Evolutionary conservation across 2,329 filamentous ascomycete genomes (phyloP).

Genomic region (Fusarium nodosum): DNA sequence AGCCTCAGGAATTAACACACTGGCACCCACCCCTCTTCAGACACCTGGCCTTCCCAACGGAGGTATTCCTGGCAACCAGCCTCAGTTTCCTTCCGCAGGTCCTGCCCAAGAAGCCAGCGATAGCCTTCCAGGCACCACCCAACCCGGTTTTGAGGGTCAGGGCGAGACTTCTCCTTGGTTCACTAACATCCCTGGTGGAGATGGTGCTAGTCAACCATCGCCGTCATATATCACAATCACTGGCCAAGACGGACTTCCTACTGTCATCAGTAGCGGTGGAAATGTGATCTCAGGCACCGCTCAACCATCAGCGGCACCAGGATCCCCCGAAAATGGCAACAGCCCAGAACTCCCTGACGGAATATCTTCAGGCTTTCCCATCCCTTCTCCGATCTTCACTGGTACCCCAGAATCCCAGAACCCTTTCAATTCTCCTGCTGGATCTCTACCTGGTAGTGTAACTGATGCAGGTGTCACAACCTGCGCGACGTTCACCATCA

Average conservation of each 20-base stretch:
- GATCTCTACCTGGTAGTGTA: conserved; percentile 17
- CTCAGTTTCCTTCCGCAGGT: conserved; percentile 22
- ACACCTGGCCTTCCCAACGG: conserved; percentile 26
- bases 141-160: conserved; percentile 32
- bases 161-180: conserved; percentile 30
- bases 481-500: conserved; percentile 50
- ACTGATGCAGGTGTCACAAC: conserved; percentile 40
- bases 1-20: conserved; percentile 30
- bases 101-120: conserved; percentile 39
- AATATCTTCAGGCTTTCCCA: conserved; percentile 27
- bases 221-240: conserved; percentile 43
- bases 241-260: conserved; percentile 48
- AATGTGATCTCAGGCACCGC: conserved; percentile 23
- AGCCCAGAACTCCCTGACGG: conserved; percentile 34
- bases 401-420: conserved; percentile 23
- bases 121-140: conserved; percentile 39
- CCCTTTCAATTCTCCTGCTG: conserved; percentile 25
- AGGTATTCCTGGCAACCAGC: conserved; percentile 24
- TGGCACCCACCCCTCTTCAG: conserved; percentile 34
- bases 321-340: conserved; percentile 22
- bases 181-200: conserved; percentile 29
- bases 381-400: conserved; percentile 31
- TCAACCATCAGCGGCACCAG: conserved; percentile 28
- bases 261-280: conserved; percentile 42
- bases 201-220: conserved; percentile 22